Evolutionary conservation across 2,329 filamentous ascomycete genomes (phyloP).

Genomic region (Verticillium zaregamsianum): DNA sequence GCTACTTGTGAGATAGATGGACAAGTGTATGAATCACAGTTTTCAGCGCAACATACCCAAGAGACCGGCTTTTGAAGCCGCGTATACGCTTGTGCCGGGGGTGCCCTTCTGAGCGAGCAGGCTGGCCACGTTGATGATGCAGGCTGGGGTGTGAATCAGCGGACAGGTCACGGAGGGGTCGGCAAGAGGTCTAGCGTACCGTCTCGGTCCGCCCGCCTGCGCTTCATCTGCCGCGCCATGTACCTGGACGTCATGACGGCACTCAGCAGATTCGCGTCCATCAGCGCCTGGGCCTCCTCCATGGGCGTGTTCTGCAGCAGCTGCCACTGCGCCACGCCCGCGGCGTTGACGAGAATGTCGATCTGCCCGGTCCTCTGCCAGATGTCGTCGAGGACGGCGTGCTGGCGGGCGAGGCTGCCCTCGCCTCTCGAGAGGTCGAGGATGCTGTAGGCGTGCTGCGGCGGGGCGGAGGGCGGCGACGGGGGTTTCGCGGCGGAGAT

Average conservation of each 20-base stretch:
- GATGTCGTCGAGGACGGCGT: slow-evolving; percentile 10
- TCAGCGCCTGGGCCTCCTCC: slow-evolving; percentile 47
- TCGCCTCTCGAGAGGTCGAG: slow-evolving; percentile 9
- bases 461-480: background rate
- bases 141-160: slow-evolving; percentile 35
- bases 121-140: slow-evolving; percentile 80
- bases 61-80: slow-evolving; percentile 76
- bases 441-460: slow-evolving; percentile 11
- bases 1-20: background rate
- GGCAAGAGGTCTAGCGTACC: slow-evolving; percentile 15
- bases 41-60: slow-evolving; percentile 47
- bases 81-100: slow-evolving; percentile 67
- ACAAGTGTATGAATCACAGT: slow-evolving; percentile 6
- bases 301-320: slow-evolving; percentile 55
- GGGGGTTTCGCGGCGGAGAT: slow-evolving; percentile 11
- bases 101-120: slow-evolving; percentile 68
- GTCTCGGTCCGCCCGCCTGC: slow-evolving; percentile 14
- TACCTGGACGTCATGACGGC: slow-evolving; percentile 59
- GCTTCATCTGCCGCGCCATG: slow-evolving; percentile 44
- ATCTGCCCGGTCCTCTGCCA: slow-evolving; percentile 18
- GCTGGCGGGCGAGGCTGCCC: slow-evolving; percentile 4
- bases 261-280: slow-evolving; percentile 67
- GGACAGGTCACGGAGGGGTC: background rate
- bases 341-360: slow-evolving; percentile 73
- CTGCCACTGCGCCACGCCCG: slow-evolving; percentile 64